phyloP scores from a whole-genome alignment of 2,329 filamentous ascomycete genomes.

The Colletotrichum zoysiae region DNA sequence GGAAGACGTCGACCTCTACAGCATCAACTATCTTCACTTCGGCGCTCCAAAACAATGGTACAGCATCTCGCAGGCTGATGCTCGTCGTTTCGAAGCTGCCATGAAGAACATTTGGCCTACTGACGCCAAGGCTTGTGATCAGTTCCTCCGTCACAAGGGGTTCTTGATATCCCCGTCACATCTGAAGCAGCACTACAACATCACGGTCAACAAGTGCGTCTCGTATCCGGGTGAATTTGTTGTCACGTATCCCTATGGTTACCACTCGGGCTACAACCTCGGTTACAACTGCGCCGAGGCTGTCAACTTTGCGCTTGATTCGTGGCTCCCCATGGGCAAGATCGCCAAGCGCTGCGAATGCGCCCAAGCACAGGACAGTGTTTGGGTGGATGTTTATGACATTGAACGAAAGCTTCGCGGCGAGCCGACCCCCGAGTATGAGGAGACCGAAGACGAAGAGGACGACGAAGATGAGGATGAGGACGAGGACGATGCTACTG shows the following conservation, averaged over 20 bases:
- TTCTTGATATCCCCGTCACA: constrained; percentile 95
- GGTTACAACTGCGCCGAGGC: constrained; percentile 99
- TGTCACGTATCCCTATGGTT: constrained; percentile 98
- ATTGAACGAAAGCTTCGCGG: constrained; percentile 95
- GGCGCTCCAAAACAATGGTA: constrained; percentile 99
- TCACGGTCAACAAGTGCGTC: constrained; percentile 95
- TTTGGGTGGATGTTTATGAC: constrained; percentile 97
- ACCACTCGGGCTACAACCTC: constrained; percentile 97
- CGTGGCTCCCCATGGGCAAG: constrained; percentile 94
- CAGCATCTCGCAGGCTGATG: constrained; percentile 96
- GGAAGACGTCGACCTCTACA: constrained; percentile 98
- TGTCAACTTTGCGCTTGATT: constrained; percentile 96
- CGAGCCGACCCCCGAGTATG: constrained; percentile 87
- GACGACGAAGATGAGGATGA: constrained; percentile 76
- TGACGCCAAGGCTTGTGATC: constrained; percentile 94
- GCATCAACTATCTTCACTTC: constrained; percentile 99
- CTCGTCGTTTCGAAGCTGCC: constrained; percentile 89
- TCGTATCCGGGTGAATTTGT: constrained; percentile 98
- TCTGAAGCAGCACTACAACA: constrained; percentile 88
- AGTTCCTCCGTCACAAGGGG: constrained; percentile 97
- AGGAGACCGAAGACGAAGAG: constrained; percentile 79
- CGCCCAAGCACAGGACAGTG: constrained; percentile 93
- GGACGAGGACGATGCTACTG: constrained; percentile 71
- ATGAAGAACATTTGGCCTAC: constrained; percentile 97
- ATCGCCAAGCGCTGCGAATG: constrained; percentile 98